Evolutionary conservation across 257 asterid genomes (phyloP).

Genomic region (Solanum verrucosum): DNA sequence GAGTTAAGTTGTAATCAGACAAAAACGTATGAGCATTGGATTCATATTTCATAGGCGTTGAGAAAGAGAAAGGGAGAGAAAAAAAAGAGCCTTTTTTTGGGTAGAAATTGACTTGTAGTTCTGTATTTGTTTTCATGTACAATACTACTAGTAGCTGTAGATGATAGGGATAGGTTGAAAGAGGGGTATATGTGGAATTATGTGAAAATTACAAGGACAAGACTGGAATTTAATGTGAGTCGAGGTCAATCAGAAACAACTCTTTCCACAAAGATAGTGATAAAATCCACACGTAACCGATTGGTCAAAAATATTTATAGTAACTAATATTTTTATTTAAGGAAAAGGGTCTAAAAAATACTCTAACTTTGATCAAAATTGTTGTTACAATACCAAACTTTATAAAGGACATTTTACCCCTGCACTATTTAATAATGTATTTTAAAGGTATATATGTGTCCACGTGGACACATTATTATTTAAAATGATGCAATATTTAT

Average conservation of each 20-base stretch:
- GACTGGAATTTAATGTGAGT: background rate
- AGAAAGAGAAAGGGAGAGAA: background rate
- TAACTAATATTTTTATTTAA: background rate
- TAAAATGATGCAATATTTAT: too few relatives aligned
- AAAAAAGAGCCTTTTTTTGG: background rate
- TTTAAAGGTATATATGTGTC: too few relatives aligned
- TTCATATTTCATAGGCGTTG: constrained; percentile 11
- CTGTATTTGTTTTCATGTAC: background rate
- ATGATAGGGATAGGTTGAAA: background rate
- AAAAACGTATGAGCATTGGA: constrained; percentile 13
- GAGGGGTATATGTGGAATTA: background rate
- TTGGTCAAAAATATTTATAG: background rate
- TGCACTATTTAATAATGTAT: too few relatives aligned
- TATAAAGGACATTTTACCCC: too few relatives aligned
- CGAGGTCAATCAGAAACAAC: background rate
- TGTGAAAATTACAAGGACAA: background rate
- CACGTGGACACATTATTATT: too few relatives aligned
- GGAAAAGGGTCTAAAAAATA: too few relatives aligned
- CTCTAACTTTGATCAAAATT: too few relatives aligned
- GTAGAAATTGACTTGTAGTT: background rate
- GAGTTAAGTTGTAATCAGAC: constrained; percentile 16
- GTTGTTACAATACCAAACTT: too few relatives aligned
- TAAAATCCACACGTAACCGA: too few relatives aligned
- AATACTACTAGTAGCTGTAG: background rate
- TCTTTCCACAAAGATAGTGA: background rate